Conservation (phyloP, 225 moss, liverwort and hornwort genomes). For the Ulota crispa region DNA sequence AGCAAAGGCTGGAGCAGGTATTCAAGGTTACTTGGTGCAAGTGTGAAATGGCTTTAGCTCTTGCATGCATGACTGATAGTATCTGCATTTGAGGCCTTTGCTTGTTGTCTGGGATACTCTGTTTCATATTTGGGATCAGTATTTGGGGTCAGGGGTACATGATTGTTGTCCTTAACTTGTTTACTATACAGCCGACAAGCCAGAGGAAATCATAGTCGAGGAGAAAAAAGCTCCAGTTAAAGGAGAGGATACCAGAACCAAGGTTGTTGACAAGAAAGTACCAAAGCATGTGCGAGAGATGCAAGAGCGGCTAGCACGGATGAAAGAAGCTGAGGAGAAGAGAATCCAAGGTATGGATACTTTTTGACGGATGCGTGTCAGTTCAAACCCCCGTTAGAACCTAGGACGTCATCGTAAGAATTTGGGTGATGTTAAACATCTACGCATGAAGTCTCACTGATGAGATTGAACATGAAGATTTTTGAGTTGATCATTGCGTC, state of each 20-base stretch:
- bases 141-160: background rate
- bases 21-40: background rate
- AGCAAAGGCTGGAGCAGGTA: constrained; percentile 74
- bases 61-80: constrained; percentile 1
- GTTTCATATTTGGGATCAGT: constrained; percentile 8
- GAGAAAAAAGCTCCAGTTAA: constrained; percentile 49
- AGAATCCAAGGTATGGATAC: constrained; percentile 52
- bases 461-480: background rate
- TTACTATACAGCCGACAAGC: constrained; percentile 59
- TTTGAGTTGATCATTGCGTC: background rate
- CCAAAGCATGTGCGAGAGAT: constrained; percentile 97
- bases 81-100: constrained; percentile 5
- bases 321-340: constrained; percentile 94
- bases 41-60: background rate
- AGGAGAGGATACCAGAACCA: constrained; percentile 72
- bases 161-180: constrained; percentile 17
- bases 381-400: background rate
- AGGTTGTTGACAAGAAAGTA: constrained; percentile 76
- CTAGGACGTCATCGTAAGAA: background rate
- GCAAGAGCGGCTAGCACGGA: constrained; percentile 88
- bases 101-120: background rate
- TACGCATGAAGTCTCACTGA: background rate
- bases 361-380: background rate
- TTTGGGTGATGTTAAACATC: background rate
- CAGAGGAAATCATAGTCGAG: constrained; percentile 48